Conservation (phyloP, 306 rosid genomes). For the Gastrolobium villosum region DNA sequence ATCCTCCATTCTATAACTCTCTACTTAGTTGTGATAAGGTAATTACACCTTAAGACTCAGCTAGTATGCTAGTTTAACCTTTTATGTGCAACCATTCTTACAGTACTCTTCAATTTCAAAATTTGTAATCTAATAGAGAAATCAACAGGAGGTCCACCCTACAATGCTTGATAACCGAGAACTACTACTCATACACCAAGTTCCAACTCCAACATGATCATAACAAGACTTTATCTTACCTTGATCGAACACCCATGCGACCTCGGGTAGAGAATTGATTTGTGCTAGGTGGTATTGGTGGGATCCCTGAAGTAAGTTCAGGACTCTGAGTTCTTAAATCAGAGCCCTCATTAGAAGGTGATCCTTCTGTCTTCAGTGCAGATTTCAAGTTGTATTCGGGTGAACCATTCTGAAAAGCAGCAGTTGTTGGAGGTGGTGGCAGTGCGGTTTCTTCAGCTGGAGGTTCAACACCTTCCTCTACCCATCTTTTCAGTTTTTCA, state of each 20-base stretch:
- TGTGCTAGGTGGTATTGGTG: constrained; percentile 84
- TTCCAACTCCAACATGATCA: constrained; percentile 1
- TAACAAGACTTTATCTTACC: constrained; percentile 57
- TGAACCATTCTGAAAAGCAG: constrained; percentile 74
- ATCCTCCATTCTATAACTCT: neutral
- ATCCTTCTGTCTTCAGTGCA: constrained; percentile 64
- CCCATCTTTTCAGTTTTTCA: constrained; percentile 93
- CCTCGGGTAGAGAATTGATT: constrained; percentile 80
- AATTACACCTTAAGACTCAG: neutral
- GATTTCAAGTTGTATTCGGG: constrained; percentile 77
- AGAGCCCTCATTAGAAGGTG: constrained; percentile 54
- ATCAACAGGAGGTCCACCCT: neutral
- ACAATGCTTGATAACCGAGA: constrained; percentile 17
- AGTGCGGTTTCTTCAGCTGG: constrained; percentile 79
- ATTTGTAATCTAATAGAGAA: neutral
- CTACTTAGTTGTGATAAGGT: constrained; percentile 8
- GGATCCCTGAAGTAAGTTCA: constrained; percentile 73
- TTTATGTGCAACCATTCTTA: neutral
- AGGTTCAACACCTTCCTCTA: constrained; percentile 84
- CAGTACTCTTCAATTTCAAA: constrained; percentile 23
- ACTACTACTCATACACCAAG: neutral
- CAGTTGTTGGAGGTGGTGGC: constrained; percentile 83
- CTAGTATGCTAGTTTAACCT: neutral
- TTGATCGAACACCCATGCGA: constrained; percentile 82
- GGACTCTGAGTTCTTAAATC: constrained; percentile 52